Base-by-base conservation (phyloP, 179 eudicot genomes). In the Spinacia oleracea region DNA sequence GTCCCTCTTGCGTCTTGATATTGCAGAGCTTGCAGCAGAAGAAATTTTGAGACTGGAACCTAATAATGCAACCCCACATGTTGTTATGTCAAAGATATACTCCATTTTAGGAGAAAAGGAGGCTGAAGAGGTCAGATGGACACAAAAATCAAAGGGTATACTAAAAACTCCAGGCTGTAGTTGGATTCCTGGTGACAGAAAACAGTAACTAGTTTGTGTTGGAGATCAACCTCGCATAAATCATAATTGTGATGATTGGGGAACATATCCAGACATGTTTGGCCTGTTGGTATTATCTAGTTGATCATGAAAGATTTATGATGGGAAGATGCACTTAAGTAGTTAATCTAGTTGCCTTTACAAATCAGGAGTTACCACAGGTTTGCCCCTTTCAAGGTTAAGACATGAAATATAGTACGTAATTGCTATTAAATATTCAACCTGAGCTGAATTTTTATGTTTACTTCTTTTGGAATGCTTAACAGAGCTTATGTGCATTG, bases 131-230 rank as follows among this genome's bases (percentile, higher is more conserved):
- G 70, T 87, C 77, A 90, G 89, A 80, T 21, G 79, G 56, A 68
- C 75, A 16, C 83, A 86, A 82, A 85, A 63, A 78, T 65, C 73
- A 18, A 88, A 80, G 72, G 89, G 92, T 69, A 75, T 88, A 7
- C 82, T 73, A 62, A 91, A 90, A 83, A 70, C 77, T 80, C 87
- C 89, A 14, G 96, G 93, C 45, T 90, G 86, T 63, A 91, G 96
- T 74, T 89, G 96, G 96, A 79, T 89, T 74, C 71, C 71, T 74
- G 34, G 84, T 82, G 62, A 85, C 84, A 72, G 85, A 83, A 58
- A 46, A 78, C 34, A 78, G 79, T 78, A 46, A 74, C 55, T 81
- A 81, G 78, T 80, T 84, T 73, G 25, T 58, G 23, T 42, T 40
- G 45, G 29, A 42, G 40, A 78, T 43, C 7, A 27, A 11, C 16